Base-by-base conservation (phyloP, 108 stramenopile species). In the Cyclotella cryptica region DNA sequence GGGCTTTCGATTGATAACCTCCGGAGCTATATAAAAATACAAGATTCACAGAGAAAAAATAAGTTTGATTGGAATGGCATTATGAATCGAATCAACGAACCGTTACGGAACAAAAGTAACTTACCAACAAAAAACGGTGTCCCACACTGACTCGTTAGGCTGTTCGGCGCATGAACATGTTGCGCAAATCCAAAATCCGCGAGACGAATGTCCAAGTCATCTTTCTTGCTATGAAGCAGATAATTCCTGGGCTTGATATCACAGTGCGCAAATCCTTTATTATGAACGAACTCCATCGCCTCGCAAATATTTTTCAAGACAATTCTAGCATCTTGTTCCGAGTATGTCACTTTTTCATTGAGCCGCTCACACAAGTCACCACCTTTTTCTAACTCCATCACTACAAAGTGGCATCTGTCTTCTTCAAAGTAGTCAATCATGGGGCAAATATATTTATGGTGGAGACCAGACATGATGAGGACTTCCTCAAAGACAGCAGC, bases 141-240 rank as follows among this genome's bases (percentile, higher is more conserved):
- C 12, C 97, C 97, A 70, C 96, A 98, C 72, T 96, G 95, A 71
- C 92, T 96, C 21, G 88, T 88, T 29, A 96, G 71, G 43, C 89
- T 87, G 62, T 93, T 92, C 65, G 90, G 86, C 15, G 81, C 88
- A 55, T 92, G 86, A 35, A 94, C 92, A 41, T 90, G 84, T 47
- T 93, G 93, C 0, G 97, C 96, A 78, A 98, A 96, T 3, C 97
- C 97, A 72, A 98, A 98, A 87, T 98, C 97, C 24, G 96, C 96
- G 66, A 98, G 66, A 59, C 95, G 90, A 71, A 98, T 90, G 79
- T 89, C 90, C 0, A 90, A 79, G 73, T 96, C 91, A 77, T 94
- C 89, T 62, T 84, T 90, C 51, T 91, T 90, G 52, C 88, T 82
- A 29, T 88, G 88, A 51, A 98, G 78, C 68, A 98, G 66, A 24